These are phyloP conservation scores for Raffaelea deltoideospora DNA, from an alignment of 2,329 filamentous ascomycete species.

Conservation along the genomic window DNA sequence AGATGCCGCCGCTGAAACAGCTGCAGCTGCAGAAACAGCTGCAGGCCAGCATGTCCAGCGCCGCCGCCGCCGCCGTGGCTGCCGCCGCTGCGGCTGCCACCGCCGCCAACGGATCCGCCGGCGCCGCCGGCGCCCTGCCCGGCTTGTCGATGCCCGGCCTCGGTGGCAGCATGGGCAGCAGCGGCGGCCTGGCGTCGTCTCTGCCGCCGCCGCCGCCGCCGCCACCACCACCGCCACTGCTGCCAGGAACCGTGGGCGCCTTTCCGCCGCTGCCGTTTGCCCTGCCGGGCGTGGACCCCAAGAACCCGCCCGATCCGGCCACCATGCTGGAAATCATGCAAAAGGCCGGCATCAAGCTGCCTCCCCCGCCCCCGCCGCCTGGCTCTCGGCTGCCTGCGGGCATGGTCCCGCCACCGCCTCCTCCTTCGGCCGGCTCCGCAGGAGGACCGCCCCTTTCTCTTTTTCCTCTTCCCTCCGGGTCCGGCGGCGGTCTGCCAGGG, in stretches of 20 bases:
- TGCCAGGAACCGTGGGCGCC: conserved; percentile 14
- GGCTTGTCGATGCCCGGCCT: conserved; percentile 44
- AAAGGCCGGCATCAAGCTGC: conserved; percentile 46
- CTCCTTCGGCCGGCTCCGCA: conserved; percentile 21
- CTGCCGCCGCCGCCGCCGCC: conserved; percentile 35
- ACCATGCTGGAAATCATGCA: conserved; percentile 50
- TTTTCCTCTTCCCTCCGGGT: conserved; percentile 10
- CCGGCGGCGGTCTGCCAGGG: conserved; percentile 11
- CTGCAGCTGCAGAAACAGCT: conserved; percentile 5
- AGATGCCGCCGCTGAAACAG: conserved; percentile 52
- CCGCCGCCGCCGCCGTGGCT: conserved; percentile 16
- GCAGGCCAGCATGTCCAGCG: neutral
- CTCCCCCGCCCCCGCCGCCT: conserved; percentile 29
- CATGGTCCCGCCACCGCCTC: conserved; percentile 26
- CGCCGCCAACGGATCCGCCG: conserved; percentile 21
- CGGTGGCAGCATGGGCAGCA: conserved; percentile 16
- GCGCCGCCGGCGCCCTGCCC: conserved; percentile 21
- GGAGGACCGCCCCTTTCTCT: conserved; percentile 9
- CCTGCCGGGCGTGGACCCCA: conserved; percentile 40
- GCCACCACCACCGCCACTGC: conserved; percentile 31
- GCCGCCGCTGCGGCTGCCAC: conserved; percentile 18
- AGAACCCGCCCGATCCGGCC: conserved; percentile 44
- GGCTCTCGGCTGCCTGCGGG: conserved; percentile 29
- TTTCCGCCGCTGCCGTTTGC: conserved; percentile 27
- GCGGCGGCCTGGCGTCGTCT: neutral